Evolutionary conservation across 192 early-diverging fungal species (phyloP), one percentile per base, ranked within the genome.

Genomic region (Borealophlyctis nickersoniae): DNA sequence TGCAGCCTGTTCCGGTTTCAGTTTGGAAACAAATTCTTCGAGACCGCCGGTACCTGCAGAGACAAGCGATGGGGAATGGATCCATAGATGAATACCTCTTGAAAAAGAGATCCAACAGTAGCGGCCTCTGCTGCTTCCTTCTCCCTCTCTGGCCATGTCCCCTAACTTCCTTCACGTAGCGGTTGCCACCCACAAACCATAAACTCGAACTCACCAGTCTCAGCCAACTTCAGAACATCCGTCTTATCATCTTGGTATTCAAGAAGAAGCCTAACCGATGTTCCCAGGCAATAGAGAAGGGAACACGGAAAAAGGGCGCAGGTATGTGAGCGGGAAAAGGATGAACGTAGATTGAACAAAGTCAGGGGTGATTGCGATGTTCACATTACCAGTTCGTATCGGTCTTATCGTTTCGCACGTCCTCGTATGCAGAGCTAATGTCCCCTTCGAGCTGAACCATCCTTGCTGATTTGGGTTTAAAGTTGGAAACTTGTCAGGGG

Each of bases 1-100:
- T 3, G 83, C 87, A n/a, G 89, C 88, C 30, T 83, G 72, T 50
- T 91, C 78, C 28, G 65, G 67, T 48, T 85, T 78, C 28, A 93
- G 70, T 27, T 84, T 60, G 48, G 56, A 32, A 28, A 74, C 73
- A 23, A 91, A 83, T 70, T 91, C 89, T 3, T 57, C 63, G 4
- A 93, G 74, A 49, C 88, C 89, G 34, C 85, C 86, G 0, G 63
- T 71, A 49, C 76, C 73, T 76, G 52, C 65, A 33, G 67, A 23
- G n/a, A n/a, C n/a, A n/a, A n/a, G n/a, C n/a, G n/a, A n/a, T n/a
- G n/a, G n/a, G n/a, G n/a, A n/a, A n/a, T n/a, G n/a, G n/a, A n/a
- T n/a, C n/a, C n/a, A n/a, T n/a, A n/a, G n/a, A n/a, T n/a, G n/a
- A n/a, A n/a, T n/a, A n/a, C n/a, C n/a, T n/a, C n/a, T n/a, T n/a